Evolutionary conservation across 441 rosid species (phyloP).

Genomic region (Viola pubescens): DNA sequence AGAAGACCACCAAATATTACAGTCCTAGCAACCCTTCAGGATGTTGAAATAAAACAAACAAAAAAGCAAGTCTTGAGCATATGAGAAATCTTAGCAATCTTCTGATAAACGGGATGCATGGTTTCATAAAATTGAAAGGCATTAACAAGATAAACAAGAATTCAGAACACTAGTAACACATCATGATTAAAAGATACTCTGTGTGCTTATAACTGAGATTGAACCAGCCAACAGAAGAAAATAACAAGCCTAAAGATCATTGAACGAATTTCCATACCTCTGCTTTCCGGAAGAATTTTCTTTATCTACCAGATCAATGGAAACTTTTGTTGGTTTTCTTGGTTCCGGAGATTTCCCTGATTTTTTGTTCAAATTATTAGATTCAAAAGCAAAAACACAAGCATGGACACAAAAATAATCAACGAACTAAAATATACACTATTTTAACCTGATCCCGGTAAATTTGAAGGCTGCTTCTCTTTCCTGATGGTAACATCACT

Average conservation of each 20-base stretch:
- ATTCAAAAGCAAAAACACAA: conserved; percentile 16
- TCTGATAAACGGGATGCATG: too few relatives aligned
- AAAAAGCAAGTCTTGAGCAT: background rate
- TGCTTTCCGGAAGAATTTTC: conserved; percentile 79
- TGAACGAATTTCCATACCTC: conserved; percentile 34
- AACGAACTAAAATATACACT: background rate
- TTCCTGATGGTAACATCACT: conserved; percentile 22
- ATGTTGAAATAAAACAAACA: conserved; percentile 16
- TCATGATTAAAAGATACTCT: too few relatives aligned
- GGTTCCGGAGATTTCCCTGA: conserved; percentile 39
- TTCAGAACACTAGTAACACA: too few relatives aligned
- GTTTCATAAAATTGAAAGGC: too few relatives aligned
- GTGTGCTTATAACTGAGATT: too few relatives aligned
- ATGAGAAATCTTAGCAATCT: too few relatives aligned
- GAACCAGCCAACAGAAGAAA: too few relatives aligned
- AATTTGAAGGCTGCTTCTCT: conserved; percentile 27
- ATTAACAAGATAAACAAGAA: too few relatives aligned
- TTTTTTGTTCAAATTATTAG: conserved; percentile 23
- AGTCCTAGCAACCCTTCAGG: conserved; percentile 86
- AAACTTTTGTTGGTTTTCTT: conserved; percentile 34
- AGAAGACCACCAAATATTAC: conserved; percentile 84
- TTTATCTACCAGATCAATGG: conserved; percentile 46
- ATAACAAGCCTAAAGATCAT: too few relatives aligned
- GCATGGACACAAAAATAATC: background rate
- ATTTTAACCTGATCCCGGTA: conserved; percentile 27